Evolutionary conservation across 208 protist genomes (phyloP).

Genomic region (Endotrypanum monterogeii): DNA sequence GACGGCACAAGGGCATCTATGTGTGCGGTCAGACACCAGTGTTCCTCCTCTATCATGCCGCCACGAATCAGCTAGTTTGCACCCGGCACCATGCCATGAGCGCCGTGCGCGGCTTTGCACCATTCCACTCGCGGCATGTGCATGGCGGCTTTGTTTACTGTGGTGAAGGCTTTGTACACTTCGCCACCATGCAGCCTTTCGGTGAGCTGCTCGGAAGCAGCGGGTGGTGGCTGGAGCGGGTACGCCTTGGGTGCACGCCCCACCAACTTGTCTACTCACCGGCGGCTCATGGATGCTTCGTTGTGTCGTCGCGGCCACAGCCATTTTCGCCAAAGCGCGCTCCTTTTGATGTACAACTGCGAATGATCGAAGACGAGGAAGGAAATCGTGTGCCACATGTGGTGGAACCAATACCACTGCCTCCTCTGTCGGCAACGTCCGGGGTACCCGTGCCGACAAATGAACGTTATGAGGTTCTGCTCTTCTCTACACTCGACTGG

Average conservation of each 20-base stretch:
- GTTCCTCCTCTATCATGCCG: slow-evolving; percentile 70
- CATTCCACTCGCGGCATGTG: slow-evolving; percentile 59
- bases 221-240: slow-evolving; percentile 71
- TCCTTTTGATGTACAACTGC: slow-evolving; percentile 84
- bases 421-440: slow-evolving; percentile 37
- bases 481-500: slow-evolving; percentile 61
- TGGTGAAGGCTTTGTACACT: slow-evolving; percentile 77
- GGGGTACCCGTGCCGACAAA: slow-evolving; percentile 72
- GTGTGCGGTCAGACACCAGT: slow-evolving; percentile 85
- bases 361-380: slow-evolving; percentile 59
- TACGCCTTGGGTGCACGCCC: slow-evolving; percentile 77
- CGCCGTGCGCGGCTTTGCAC: slow-evolving; percentile 75
- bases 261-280: slow-evolving; percentile 81
- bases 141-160: slow-evolving; percentile 79
- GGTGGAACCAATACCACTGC: slow-evolving; percentile 42
- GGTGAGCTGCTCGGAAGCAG: slow-evolving; percentile 40
- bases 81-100: slow-evolving; percentile 61
- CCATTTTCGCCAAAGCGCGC: slow-evolving; percentile 70
- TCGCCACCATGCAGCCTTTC: slow-evolving; percentile 70
- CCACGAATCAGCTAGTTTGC: slow-evolving; percentile 53
- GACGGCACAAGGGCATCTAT: slow-evolving; percentile 59
- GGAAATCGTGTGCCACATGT: slow-evolving; percentile 44
- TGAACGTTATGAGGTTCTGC: slow-evolving; percentile 66
- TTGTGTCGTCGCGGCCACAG: slow-evolving; percentile 64
- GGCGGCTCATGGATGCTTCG: slow-evolving; percentile 65